Base-by-base conservation (phyloP, 1,284 basidiomycete genomes). In the Sporisorium scitamineum region DNA sequence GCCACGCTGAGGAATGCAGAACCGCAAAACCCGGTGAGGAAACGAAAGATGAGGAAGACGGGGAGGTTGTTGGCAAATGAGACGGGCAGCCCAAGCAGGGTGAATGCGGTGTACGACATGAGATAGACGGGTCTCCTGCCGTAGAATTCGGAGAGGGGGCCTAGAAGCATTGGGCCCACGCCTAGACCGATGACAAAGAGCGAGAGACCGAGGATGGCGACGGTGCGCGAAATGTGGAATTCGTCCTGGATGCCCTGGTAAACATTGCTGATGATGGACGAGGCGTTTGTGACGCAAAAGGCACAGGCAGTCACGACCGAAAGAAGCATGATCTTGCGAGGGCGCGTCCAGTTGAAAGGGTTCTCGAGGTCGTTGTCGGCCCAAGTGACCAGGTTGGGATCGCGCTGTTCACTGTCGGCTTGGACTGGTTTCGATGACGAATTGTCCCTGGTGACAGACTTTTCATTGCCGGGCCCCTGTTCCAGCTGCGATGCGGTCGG, bases 201-300 rank as follows among this genome's bases (percentile, higher is more conserved):
- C 61, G 90, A 91, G 42, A 94, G 88, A 3, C 89, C 88, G 13
- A 94, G 88, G 85, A 92, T 90, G 2, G 93, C 91, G 70, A 93
- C 90, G 70, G 90, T 89, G 32, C 88, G 87, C 2, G 89, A 87
- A 34, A 93, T 88, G 61, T 88, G 86, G 70, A 93, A 92, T 10
- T 91, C 89, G 20, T 80, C 69, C 42, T 90, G 87, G 44, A 80
- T 72, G 44, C 83, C 81, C 11, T 78, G 79, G 69, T 82, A 86
- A 11, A 79, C 83, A 27, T 61, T 72, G 44, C 65, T 56, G 54
- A 79, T 75, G 63, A 82, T 75, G 41, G 67, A 72, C 4, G 77
- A 79, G 11, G 78, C 64, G 57, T 58, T 64, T 22, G 80, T 82
- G 29, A 80, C 79, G 55, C 71, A 76, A 22, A 79, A 70, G 5